Base-by-base conservation (phyloP, 2,329 filamentous ascomycete genomes). In the Cladorrhinum sp. region DNA sequence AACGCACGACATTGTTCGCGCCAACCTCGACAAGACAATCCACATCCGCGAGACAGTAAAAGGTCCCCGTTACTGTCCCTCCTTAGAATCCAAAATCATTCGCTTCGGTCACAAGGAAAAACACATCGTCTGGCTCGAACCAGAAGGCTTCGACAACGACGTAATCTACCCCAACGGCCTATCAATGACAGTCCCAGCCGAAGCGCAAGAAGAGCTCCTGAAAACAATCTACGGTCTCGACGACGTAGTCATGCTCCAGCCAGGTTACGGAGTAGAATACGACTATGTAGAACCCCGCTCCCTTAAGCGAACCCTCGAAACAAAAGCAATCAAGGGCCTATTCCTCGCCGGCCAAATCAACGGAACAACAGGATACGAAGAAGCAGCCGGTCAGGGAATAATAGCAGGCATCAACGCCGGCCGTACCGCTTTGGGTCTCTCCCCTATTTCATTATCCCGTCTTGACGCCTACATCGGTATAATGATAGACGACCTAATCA, bases 261-360 rank as follows among this genome's bases (percentile, higher is more conserved):
- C 93, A 1, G 95, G 93, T 8, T 99, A 99, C 70, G 95, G 95
- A 7, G 95, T 99, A 1, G 95, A 99, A 73, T 99, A 99, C 74
- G 95, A 98, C 77, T 99, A 99, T 73, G 91, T 99, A 18, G 95
- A 99, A 71, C 95, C 95, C 18, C 88, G 95, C 56, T 89, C 90
- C 67, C 81, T 99, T 2, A 89, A 88, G 65, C 86, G 90, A n/a
- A 95, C 93, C 0, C 84, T 99, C 7, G 95, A 99, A 75, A 98
- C 95, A 1, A 99, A 98, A 75, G 83, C 89, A 22, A 96, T 99
- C 64, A 80, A 80, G 7, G 95, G 95, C 1, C 84, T 99, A 12
- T 99, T 90, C 76, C 82, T 99, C 29, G 95, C 95, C 0, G 95
- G 95, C 3, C 95, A 99, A 73, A 97, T 99, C 74, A 99, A 99